These are phyloP conservation scores for Ceratorhiza oryzae-sativae DNA, from an alignment of 1,284 basidiomycete genomes.

Conservation along the genomic window DNA sequence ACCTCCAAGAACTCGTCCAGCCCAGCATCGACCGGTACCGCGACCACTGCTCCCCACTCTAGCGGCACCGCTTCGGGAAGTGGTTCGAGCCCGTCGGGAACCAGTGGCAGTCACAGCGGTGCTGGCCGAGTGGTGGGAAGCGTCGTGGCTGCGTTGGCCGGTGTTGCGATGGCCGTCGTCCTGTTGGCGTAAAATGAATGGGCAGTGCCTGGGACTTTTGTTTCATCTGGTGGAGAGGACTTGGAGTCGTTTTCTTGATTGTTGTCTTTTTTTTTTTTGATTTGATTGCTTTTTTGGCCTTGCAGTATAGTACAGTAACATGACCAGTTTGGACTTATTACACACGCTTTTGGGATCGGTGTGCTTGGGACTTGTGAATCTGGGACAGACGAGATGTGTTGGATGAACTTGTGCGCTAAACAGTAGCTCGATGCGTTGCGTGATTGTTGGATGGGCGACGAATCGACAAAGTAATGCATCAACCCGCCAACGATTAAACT, in stretches of 20 bases:
- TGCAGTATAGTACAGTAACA: too few relatives aligned
- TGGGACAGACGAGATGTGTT: too few relatives aligned
- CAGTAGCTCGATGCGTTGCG: too few relatives aligned
- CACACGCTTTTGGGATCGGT: too few relatives aligned
- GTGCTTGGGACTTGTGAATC: too few relatives aligned
- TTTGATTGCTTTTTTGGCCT: background rate
- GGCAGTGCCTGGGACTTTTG: too few relatives aligned
- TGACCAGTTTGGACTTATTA: too few relatives aligned
- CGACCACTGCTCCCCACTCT: background rate
- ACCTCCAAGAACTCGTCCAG: slow-evolving; percentile 42
- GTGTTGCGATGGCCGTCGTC: slow-evolving; percentile 22
- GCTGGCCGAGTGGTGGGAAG: slow-evolving; percentile 3
- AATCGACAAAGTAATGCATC: too few relatives aligned
- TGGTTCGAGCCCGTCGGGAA: background rate
- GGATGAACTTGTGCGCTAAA: too few relatives aligned
- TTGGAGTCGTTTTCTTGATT: background rate
- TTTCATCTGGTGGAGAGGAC: background rate
- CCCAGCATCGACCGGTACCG: slow-evolving; percentile 20
- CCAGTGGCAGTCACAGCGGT: background rate
- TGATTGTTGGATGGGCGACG: too few relatives aligned
- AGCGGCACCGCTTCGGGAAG: background rate
- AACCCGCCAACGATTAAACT: too few relatives aligned
- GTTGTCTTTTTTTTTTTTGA: too few relatives aligned
- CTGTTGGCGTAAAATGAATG: slow-evolving; percentile 19
- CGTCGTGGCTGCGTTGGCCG: slow-evolving; percentile 21